A percentile compares a stretch with the other conserved stretches of the same genome.
phyloP scores from a whole-genome alignment of 169 alveolate genomes.

The Eimeria falciformis region DNA sequence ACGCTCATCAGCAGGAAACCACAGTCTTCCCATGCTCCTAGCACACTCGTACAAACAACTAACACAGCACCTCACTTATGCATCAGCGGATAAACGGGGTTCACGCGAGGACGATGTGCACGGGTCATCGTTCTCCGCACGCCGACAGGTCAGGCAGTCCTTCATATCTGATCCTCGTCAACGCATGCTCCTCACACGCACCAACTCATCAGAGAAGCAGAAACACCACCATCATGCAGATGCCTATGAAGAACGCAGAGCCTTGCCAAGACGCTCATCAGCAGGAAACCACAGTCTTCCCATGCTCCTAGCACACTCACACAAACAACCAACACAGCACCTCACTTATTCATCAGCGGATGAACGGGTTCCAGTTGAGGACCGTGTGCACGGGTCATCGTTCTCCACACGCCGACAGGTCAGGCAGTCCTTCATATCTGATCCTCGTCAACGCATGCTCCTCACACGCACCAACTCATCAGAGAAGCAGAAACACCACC shows the following conservation, averaged over 20 bases:
- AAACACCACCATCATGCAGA: background rate
- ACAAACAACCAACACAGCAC: background rate
- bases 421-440: conserved; percentile 10
- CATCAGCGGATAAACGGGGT: background rate
- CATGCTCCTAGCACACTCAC: conserved; percentile 17
- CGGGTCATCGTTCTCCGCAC: background rate
- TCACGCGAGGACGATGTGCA: background rate
- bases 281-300: conserved; percentile 69
- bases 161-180: conserved; percentile 7
- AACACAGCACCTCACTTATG: background rate
- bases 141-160: conserved; percentile 42
- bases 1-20: conserved; percentile 49
- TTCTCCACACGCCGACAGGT: background rate
- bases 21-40: background rate
- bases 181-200: background rate
- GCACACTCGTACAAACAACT: background rate
- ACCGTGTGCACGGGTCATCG: background rate
- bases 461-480: background rate
- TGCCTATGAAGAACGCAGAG: conserved; percentile 2
- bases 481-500: background rate
- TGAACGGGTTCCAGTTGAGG: background rate
- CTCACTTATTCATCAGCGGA: background rate
- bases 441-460: background rate
- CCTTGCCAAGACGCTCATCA: conserved; percentile 46
- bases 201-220: conserved; percentile 29